These are phyloP conservation scores for Aspergillus uvarum DNA, from an alignment of 2,329 filamentous ascomycete genomes.

Conservation along the genomic window DNA sequence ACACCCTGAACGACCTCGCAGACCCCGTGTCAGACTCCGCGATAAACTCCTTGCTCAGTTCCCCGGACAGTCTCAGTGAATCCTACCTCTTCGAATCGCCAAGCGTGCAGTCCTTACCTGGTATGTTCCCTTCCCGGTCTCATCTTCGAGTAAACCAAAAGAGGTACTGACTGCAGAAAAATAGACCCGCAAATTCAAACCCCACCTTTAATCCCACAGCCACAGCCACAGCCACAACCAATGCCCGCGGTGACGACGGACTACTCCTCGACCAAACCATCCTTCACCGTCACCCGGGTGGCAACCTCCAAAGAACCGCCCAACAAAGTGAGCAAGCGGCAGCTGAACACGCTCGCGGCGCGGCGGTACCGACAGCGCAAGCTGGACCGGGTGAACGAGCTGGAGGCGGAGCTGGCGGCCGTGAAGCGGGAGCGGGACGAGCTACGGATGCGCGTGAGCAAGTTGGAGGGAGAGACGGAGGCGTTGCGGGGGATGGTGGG, in stretches of 20 bases:
- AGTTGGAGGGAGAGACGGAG: conserved; percentile 38
- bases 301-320: conserved; percentile 12
- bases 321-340: conserved; percentile 34
- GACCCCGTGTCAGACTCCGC: background rate
- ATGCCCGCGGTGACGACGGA: background rate
- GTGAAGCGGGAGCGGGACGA: conserved; percentile 37
- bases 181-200: background rate
- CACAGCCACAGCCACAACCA: background rate
- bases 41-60: background rate
- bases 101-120: background rate
- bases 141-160: too few species aligned
- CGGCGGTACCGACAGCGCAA: conserved; percentile 38
- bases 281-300: conserved; percentile 1
- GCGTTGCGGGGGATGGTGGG: conserved; percentile 30
- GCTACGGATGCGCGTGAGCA: conserved; percentile 35
- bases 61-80: background rate
- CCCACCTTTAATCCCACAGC: background rate
- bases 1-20: conserved; percentile 3
- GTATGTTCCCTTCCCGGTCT: background rate
- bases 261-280: background rate
- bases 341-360: conserved; percentile 38
- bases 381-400: conserved; percentile 32
- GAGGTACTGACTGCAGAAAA: background rate
- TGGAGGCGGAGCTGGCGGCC: conserved; percentile 35
- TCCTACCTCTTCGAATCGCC: conserved; percentile 1